Conservation (phyloP, 192 early-diverging fungal species). For the Backusella tuberculispora region DNA sequence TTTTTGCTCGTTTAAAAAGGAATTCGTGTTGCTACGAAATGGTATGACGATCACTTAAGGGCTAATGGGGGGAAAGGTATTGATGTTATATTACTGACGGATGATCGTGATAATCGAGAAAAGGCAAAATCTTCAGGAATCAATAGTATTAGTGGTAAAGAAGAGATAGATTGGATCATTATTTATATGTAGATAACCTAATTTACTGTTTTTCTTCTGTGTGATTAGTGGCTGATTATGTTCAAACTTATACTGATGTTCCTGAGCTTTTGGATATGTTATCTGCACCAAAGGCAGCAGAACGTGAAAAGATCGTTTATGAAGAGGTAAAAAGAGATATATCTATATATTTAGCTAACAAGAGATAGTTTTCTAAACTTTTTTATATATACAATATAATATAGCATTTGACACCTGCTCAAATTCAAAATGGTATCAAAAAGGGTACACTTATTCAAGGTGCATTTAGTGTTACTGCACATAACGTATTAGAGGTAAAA, state of each 20-base stretch:
- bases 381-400: background rate
- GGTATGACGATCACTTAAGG: slow-evolving; percentile 82
- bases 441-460: slow-evolving; percentile 81
- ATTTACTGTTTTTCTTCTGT: background rate
- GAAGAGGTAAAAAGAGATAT: slow-evolving; percentile 51
- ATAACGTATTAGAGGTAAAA: slow-evolving; percentile 86
- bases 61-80: slow-evolving; percentile 35
- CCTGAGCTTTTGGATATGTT: slow-evolving; percentile 96
- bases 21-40: slow-evolving; percentile 83
- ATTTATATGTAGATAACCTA: background rate
- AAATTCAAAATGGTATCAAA: slow-evolving; percentile 87
- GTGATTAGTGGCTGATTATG: slow-evolving; percentile 73
- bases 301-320: slow-evolving; percentile 61
- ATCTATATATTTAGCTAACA: background rate
- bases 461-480: slow-evolving; percentile 75
- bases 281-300: slow-evolving; percentile 52
- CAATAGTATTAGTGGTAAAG: slow-evolving; percentile 64
- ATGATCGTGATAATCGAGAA: slow-evolving; percentile 87
- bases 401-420: slow-evolving; percentile 76
- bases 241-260: slow-evolving; percentile 66
- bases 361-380: background rate
- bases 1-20: slow-evolving; percentile 50
- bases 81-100: slow-evolving; percentile 77
- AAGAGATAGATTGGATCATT: background rate
- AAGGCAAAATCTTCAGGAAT: slow-evolving; percentile 70